Evolutionary conservation across 139 green algal species (phyloP).

Genomic region (Chlorella sp.): DNA sequence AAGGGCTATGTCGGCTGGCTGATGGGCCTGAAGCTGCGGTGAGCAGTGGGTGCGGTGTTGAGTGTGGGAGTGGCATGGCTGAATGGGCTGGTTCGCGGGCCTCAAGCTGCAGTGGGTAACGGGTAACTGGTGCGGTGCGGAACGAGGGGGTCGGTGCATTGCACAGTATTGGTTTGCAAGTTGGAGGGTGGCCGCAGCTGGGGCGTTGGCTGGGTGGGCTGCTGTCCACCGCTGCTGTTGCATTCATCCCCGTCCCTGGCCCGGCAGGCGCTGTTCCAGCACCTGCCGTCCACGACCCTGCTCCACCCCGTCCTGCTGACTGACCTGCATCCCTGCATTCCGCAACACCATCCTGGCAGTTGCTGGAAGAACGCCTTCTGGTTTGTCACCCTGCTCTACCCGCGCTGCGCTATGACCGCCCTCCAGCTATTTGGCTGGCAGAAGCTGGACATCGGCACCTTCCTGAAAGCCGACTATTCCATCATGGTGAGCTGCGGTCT

Average conservation of each 20-base stretch:
- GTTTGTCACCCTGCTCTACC: constrained; percentile 60
- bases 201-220: not conserved
- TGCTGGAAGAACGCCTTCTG: constrained; percentile 63
- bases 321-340: too few relatives aligned
- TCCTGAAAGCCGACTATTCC: constrained; percentile 42
- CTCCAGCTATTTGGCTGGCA: constrained; percentile 49
- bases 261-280: too few relatives aligned
- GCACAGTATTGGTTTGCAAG: too few relatives aligned
- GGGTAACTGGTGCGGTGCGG: too few relatives aligned
- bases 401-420: constrained; percentile 43
- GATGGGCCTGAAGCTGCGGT: constrained; percentile 20
- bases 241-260: not conserved
- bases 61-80: too few relatives aligned
- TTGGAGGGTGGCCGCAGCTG: too few relatives aligned
- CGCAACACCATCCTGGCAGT: not conserved
- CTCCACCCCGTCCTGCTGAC: too few relatives aligned
- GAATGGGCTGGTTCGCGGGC: too few relatives aligned
- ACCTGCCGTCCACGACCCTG: too few relatives aligned
- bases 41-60: too few relatives aligned
- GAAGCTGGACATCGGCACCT: constrained; percentile 47
- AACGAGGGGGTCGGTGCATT: too few relatives aligned
- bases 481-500: constrained; percentile 23
- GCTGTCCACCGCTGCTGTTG: not conserved
- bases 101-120: too few relatives aligned
- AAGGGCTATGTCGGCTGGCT: not conserved